Percentiles rank a stretch among this genome's conserved stretches.
phyloP scores from a whole-genome alignment of 2,329 filamentous ascomycete genomes.

The Allantophomopsis cytisporea region DNA sequence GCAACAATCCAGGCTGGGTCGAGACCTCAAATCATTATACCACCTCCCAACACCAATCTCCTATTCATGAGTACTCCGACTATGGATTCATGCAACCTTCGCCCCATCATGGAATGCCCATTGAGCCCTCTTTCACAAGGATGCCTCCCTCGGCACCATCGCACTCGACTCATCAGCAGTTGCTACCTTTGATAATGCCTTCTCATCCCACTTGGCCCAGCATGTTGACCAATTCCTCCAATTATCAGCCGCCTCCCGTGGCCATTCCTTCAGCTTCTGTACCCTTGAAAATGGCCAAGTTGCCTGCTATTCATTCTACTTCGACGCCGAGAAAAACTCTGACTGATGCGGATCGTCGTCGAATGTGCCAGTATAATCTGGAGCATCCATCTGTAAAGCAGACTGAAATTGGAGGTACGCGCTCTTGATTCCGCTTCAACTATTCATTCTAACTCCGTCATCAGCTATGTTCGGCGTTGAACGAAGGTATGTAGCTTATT shows the following conservation, averaged over 20 bases:
- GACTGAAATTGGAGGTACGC: conserved; percentile 80
- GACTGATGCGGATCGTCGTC: conserved; percentile 77
- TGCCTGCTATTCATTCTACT: conserved; percentile 33
- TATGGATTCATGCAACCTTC: conserved; percentile 47
- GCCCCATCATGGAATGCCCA: conserved; percentile 44
- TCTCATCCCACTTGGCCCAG: conserved; percentile 62
- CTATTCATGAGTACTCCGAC: conserved; percentile 53
- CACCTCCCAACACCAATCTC: conserved; percentile 50
- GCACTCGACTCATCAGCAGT: conserved; percentile 33
- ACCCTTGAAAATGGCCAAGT: conserved; percentile 32
- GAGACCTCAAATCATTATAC: conserved; percentile 29
- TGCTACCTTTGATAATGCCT: conserved; percentile 62
- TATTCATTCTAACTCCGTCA: not conserved
- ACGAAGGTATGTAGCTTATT: conserved; percentile 56
- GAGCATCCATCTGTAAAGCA: conserved; percentile 86
- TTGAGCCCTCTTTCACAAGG: conserved; percentile 37
- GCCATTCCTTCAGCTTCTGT: conserved; percentile 39
- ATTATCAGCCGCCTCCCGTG: conserved; percentile 44
- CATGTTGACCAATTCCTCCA: conserved; percentile 61
- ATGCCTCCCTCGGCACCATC: conserved; percentile 41
- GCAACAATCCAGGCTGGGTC: conserved; percentile 35
- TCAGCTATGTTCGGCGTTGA: conserved; percentile 86
- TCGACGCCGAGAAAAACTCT: conserved; percentile 73
- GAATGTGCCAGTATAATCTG: conserved; percentile 90
- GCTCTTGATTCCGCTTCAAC: not conserved